Base-by-base conservation (phyloP, 768 basidiomycete species). In the Mycena alexandri region DNA sequence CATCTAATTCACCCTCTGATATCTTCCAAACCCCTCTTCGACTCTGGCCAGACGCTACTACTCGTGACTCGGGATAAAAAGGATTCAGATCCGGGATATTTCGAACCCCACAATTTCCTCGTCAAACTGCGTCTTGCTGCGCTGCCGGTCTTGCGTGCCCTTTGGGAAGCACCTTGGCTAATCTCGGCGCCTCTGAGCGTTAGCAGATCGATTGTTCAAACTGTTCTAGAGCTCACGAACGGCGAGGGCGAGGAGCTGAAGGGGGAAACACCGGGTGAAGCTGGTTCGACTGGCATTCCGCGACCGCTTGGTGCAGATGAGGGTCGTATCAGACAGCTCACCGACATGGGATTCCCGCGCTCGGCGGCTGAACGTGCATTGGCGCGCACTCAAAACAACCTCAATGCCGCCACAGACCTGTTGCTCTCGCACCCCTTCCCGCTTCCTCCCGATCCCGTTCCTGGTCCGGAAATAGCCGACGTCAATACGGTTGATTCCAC, bases 311-410 rank as follows among this genome's bases (percentile, higher is more conserved):
- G 84, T 14, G 87, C 92, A 0, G 93, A 95, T 75, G 94, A 96
- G 76, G 85, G 84, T 51, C 88, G 91, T 41, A 88, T 98, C 59
- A 87, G 88, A 56, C 92, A 95, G 73, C 83, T 99, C 61, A 91
- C 89, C 12, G 98, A 99, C 73, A 99, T 99, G 98, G 98, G 98
- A 51, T 99, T 99, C 83, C 89, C 92, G 41, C 89, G 95, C n/a
- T 86, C 89, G 46, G 93, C 94, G 14, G 94, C 91, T 2, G 93
- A 93, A 74, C 87, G 90, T 58, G 97, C 97, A 5, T 82, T 99
- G 43, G 78, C 85, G 21, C 93, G 96, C 13, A 90, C 92, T 5
- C 89, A 92, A 68, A 99, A 99, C 78, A 96, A 98, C 74, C 84
- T 98, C 73, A 90, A 85, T 48, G 89, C 92, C 6, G 98, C 98